These are phyloP conservation scores for Aspergillus leporis DNA, from an alignment of 495 filamentous ascomycete species.

Conservation along the genomic window DNA sequence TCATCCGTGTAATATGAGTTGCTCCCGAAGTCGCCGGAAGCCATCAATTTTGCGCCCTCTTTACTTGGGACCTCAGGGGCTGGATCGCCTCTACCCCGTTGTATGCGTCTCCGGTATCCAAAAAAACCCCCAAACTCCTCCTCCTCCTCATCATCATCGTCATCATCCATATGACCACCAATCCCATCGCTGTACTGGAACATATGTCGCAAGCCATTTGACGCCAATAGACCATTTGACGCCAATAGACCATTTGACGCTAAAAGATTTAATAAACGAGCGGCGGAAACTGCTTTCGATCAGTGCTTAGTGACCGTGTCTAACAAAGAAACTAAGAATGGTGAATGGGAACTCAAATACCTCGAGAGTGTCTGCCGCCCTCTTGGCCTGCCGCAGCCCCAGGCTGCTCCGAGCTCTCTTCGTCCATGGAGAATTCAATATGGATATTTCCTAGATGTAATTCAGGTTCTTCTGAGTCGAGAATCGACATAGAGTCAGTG, in stretches of 20 bases:
- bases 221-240: conserved; percentile 37
- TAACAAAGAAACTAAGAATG: neutral
- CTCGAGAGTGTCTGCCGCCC: conserved; percentile 28
- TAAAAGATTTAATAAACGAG: conserved; percentile 39
- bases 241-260: conserved; percentile 39
- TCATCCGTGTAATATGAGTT: conserved; percentile 54
- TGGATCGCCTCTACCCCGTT: conserved; percentile 37
- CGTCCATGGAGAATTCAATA: conserved; percentile 48
- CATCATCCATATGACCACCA: conserved; percentile 14
- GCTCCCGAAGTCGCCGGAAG: conserved; percentile 72
- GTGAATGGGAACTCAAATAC: conserved; percentile 10
- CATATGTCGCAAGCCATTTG: conserved; percentile 38
- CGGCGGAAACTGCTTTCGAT: conserved; percentile 26
- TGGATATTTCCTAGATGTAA: conserved; percentile 45
- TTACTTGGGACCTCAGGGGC: conserved; percentile 80
- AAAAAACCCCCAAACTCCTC: conserved; percentile 26
- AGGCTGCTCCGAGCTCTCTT: conserved; percentile 40
- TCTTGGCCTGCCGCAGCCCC: conserved; percentile 40
- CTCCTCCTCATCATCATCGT: conserved; percentile 31
- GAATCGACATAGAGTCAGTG: neutral
- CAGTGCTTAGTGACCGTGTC: conserved; percentile 5
- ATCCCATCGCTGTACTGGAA: conserved; percentile 36
- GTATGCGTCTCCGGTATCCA: conserved; percentile 23
- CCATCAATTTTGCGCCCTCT: conserved; percentile 73
- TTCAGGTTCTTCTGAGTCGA: conserved; percentile 23